These are phyloP conservation scores for Zoysia matrella DNA, from an alignment of 202 grass and related monocot genomes.

Conservation along the genomic window DNA sequence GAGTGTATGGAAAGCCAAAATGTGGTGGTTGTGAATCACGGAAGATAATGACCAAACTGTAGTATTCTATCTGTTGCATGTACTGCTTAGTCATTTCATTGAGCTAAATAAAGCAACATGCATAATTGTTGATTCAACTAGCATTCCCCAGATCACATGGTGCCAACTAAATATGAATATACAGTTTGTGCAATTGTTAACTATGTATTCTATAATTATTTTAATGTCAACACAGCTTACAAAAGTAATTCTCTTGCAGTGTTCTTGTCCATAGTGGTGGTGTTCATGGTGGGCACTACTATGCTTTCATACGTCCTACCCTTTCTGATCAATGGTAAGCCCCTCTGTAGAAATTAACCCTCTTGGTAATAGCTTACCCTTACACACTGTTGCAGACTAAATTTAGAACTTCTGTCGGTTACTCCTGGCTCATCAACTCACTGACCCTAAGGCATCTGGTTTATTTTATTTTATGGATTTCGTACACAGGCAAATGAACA, in stretches of 20 bases:
- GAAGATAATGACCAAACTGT: background rate
- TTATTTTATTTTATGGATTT: slow-evolving; percentile 1
- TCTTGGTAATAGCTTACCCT: background rate
- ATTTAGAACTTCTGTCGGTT: background rate
- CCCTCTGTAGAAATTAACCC: background rate
- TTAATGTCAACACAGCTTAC: slow-evolving; percentile 6
- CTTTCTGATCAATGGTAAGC: slow-evolving; percentile 78
- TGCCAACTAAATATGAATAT: slow-evolving; percentile 21
- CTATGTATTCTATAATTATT: slow-evolving; percentile 4
- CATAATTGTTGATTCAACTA: slow-evolving; percentile 12
- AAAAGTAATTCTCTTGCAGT: slow-evolving; percentile 53
- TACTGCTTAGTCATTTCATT: background rate
- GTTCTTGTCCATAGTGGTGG: slow-evolving; percentile 93
- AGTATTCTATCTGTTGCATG: background rate
- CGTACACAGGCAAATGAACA: background rate
- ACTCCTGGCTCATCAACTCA: background rate
- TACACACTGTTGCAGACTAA: background rate
- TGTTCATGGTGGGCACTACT: slow-evolving; percentile 94
- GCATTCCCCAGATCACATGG: background rate
- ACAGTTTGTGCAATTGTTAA: slow-evolving; percentile 1
- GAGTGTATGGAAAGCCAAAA: background rate
- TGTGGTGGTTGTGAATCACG: slow-evolving; percentile 15
- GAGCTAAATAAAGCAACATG: slow-evolving; percentile 13
- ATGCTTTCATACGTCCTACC: slow-evolving; percentile 85
- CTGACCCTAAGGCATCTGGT: background rate